These are phyloP conservation scores for Westerdykella ornata DNA, from an alignment of 2,329 filamentous ascomycete species.

Conservation along the genomic window DNA sequence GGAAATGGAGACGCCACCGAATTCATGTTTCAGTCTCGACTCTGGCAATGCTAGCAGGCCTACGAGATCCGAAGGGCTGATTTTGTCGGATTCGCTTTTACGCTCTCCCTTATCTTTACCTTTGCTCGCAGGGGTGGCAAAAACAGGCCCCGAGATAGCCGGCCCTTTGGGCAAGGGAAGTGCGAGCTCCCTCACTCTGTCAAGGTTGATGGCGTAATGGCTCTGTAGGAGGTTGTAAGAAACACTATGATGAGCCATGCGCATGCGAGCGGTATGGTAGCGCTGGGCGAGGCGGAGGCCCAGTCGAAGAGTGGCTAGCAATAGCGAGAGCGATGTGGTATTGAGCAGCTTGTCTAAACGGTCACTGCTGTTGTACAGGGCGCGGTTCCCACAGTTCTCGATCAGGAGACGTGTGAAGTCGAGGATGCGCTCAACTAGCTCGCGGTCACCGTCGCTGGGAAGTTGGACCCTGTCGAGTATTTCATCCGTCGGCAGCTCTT, in stretches of 20 bases:
- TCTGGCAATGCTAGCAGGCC: constrained; percentile 53
- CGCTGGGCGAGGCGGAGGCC: constrained; percentile 82
- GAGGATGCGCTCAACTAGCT: constrained; percentile 72
- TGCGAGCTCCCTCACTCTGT: constrained; percentile 78
- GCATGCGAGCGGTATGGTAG: constrained; percentile 83
- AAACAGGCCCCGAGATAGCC: constrained; percentile 43
- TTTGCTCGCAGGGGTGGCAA: constrained; percentile 56
- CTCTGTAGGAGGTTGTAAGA: constrained; percentile 70
- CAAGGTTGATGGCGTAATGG: constrained; percentile 68
- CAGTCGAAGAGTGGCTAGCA: constrained; percentile 72
- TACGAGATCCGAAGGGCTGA: constrained; percentile 59
- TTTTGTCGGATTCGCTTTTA: constrained; percentile 29
- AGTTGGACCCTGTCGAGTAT: constrained; percentile 52
- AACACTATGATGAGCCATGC: constrained; percentile 58
- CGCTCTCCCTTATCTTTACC: constrained; percentile 58
- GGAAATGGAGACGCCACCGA: constrained; percentile 70
- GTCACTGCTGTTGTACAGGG: constrained; percentile 88
- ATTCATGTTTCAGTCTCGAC: constrained; percentile 59
- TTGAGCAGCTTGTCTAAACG: constrained; percentile 85
- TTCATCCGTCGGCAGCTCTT: constrained; percentile 44
- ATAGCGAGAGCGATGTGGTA: constrained; percentile 71
- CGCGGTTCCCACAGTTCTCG: constrained; percentile 93
- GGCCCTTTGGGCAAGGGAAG: constrained; percentile 70
- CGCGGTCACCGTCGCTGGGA: constrained; percentile 66
- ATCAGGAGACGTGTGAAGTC: constrained; percentile 81